These are phyloP conservation scores for Selaginella tamariscina DNA, from an alignment of 75 land plant genomes.

Conservation along the genomic window DNA sequence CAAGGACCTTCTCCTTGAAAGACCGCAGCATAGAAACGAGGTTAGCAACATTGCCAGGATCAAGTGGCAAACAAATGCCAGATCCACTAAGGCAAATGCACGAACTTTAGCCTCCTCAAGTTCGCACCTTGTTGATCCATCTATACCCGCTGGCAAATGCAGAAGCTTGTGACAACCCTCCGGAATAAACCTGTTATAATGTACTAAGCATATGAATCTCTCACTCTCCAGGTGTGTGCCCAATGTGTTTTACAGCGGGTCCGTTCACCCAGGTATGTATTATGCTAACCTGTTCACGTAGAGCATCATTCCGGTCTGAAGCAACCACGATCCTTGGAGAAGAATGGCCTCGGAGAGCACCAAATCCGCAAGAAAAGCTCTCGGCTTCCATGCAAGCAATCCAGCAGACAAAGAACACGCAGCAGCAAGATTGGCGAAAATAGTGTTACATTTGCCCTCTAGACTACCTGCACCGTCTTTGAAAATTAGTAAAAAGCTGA, in stretches of 20 bases:
- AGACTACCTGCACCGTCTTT: not conserved
- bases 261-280: too few relatives aligned
- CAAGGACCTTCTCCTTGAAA: constrained; percentile 22
- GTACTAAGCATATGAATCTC: too few relatives aligned
- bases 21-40: constrained; percentile 21
- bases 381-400: constrained; percentile 27
- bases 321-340: constrained; percentile 50
- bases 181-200: constrained; percentile 30
- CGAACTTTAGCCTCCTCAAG: constrained; percentile 38
- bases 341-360: constrained; percentile 34
- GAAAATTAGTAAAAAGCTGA: not conserved
- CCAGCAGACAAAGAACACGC: constrained; percentile 5
- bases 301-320: constrained; percentile 46
- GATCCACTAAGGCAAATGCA: constrained; percentile 37
- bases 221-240: too few relatives aligned
- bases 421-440: not conserved
- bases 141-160: constrained; percentile 18
- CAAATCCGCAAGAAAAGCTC: constrained; percentile 39
- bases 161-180: constrained; percentile 40
- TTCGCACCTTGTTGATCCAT: constrained; percentile 33
- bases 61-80: constrained; percentile 42
- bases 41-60: constrained; percentile 23
- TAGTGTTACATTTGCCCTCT: not conserved
- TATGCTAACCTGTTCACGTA: constrained; percentile 43
- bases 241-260: too few relatives aligned